Conservation (phyloP, 2,329 filamentous ascomycete genomes). For the Colletotrichum sp. region DNA sequence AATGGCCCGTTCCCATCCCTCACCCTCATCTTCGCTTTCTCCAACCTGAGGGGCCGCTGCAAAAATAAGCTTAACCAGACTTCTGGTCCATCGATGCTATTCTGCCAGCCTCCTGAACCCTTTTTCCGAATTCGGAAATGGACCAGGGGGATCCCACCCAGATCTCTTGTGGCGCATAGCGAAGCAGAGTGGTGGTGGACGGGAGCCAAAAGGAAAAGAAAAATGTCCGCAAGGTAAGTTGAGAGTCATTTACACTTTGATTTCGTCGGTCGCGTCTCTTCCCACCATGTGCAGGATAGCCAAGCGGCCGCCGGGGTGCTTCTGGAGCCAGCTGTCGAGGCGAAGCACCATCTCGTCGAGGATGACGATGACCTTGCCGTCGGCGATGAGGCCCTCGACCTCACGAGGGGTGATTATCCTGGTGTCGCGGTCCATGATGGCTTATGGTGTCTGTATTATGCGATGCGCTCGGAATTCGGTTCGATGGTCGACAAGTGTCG, state of each 20-base stretch:
- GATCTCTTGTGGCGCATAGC: not conserved
- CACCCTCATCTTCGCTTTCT: not conserved
- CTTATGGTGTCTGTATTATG: not conserved
- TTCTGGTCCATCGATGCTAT: not conserved
- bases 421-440: conserved; percentile 42
- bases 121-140: not conserved
- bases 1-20: conserved; percentile 2
- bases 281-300: conserved; percentile 68
- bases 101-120: not conserved
- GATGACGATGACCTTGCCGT: conserved; percentile 61
- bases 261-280: conserved; percentile 63
- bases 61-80: conserved; percentile 19
- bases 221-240: not conserved
- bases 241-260: conserved; percentile 53
- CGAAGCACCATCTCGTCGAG: conserved; percentile 58
- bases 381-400: conserved; percentile 57
- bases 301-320: conserved; percentile 63
- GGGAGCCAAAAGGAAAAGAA: not conserved
- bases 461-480: not conserved
- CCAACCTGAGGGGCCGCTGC: not conserved
- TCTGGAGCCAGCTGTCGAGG: conserved; percentile 62
- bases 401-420: conserved; percentile 45
- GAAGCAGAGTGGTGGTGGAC: not conserved
- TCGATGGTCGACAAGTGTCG: not conserved
- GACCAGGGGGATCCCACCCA: not conserved